These are phyloP conservation scores for Aaosphaeria pasadenensis DNA, from an alignment of 2,329 filamentous ascomycete species.

Conservation along the genomic window DNA sequence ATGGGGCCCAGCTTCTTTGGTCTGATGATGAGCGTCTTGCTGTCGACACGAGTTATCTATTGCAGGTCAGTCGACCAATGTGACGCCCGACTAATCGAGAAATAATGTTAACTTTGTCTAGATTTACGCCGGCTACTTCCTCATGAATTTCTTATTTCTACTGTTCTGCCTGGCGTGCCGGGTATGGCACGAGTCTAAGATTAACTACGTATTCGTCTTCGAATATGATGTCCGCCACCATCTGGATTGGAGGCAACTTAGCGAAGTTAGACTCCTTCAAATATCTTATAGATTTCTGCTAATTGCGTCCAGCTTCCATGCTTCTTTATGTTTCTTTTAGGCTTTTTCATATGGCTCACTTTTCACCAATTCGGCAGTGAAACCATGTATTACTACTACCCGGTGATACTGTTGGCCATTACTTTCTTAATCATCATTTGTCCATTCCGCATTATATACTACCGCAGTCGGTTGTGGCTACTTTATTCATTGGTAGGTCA, in stretches of 20 bases:
- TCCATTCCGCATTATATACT: constrained; percentile 71
- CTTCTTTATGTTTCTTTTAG: constrained; percentile 73
- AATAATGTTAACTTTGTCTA: constrained; percentile 37
- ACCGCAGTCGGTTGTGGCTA: constrained; percentile 79
- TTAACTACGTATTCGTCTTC: constrained; percentile 97
- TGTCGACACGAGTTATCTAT: constrained; percentile 48
- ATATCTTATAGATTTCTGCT: constrained; percentile 3
- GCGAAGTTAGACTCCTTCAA: constrained; percentile 52
- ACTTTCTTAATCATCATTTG: constrained; percentile 69
- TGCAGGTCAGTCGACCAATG: constrained; percentile 53
- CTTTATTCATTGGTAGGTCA: constrained; percentile 75
- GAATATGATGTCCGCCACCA: constrained; percentile 87
- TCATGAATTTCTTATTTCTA: constrained; percentile 74
- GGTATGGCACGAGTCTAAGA: constrained; percentile 77
- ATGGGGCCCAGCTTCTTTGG: constrained; percentile 29
- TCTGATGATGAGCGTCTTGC: constrained; percentile 20
- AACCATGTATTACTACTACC: constrained; percentile 79
- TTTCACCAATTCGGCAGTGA: constrained; percentile 68
- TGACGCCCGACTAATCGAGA: background rate
- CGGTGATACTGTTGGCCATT: constrained; percentile 72
- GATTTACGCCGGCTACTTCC: constrained; percentile 89
- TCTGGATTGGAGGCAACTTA: constrained; percentile 84
- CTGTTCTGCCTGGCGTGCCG: constrained; percentile 85
- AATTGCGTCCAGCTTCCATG: constrained; percentile 63
- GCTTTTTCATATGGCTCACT: constrained; percentile 84